Percentiles rank a stretch among this genome's conserved stretches.
Evolutionary conservation across 805 yeast species (phyloP).

Genomic region (Wickerhamiella parazyma): DNA sequence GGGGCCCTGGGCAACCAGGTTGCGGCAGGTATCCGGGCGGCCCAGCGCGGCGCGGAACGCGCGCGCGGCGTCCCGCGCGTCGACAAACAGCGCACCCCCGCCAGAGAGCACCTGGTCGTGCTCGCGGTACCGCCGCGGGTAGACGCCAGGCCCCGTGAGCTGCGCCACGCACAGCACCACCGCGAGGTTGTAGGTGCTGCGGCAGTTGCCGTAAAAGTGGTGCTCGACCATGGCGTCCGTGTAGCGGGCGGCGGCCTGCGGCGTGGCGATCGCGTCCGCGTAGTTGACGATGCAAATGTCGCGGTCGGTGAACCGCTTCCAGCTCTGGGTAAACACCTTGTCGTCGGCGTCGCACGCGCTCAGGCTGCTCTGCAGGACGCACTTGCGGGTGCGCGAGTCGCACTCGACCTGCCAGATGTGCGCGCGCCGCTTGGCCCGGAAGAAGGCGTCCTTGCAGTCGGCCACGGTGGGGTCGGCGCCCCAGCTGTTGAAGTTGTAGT

Average conservation of each 20-base stretch:
- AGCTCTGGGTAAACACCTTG: neutral
- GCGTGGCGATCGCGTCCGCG: neutral
- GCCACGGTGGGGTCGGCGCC: neutral
- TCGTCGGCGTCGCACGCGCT: conserved; percentile 3
- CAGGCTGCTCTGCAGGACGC: neutral
- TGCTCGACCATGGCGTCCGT: conserved; percentile 7
- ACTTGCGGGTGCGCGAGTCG: neutral
- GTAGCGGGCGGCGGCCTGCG: conserved; percentile 1
- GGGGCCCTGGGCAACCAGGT: conserved; percentile 3
- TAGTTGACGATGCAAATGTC: conserved; percentile 4
- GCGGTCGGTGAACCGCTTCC: conserved; percentile 5
- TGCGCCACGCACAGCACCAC: neutral
- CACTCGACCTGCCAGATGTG: neutral
- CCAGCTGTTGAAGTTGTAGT: neutral
- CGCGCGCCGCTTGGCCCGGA: neutral
- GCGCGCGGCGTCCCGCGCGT: conserved; percentile 4
- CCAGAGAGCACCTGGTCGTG: neutral
- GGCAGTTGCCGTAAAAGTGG: neutral
- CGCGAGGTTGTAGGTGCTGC: neutral
- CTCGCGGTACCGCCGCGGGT: neutral
- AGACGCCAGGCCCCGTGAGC: conserved; percentile 1
- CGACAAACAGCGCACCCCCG: neutral
- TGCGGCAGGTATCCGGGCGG: neutral
- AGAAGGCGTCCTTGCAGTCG: neutral
- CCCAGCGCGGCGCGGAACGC: neutral